Percentiles rank a stretch among this genome's conserved stretches.
Evolutionary conservation across 257 asterid species (phyloP).

Genomic region (Plantago elongata): DNA sequence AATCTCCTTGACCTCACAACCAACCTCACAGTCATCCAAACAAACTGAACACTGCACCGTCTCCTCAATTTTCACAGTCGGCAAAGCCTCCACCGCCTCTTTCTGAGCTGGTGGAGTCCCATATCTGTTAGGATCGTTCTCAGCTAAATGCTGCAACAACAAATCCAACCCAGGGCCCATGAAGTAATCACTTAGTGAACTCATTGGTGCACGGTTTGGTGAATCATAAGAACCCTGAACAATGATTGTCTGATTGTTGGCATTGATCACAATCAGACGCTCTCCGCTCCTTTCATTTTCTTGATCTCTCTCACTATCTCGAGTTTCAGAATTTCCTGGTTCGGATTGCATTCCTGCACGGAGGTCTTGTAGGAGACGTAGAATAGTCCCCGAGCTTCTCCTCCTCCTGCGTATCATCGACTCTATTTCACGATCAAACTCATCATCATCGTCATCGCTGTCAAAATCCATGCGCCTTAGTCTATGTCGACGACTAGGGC

Average conservation of each 20-base stretch:
- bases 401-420: constrained; percentile 49
- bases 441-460: constrained; percentile 22
- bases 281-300: constrained; percentile 33
- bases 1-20: constrained; percentile 63
- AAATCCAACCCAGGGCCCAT: constrained; percentile 71
- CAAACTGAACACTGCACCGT: constrained; percentile 61
- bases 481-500: constrained; percentile 40
- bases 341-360: constrained; percentile 49
- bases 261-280: constrained; percentile 62
- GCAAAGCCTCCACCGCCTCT: constrained; percentile 71
- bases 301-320: constrained; percentile 20
- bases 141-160: constrained; percentile 76
- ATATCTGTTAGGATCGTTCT: constrained; percentile 69
- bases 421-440: constrained; percentile 49
- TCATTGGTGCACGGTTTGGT: constrained; percentile 40
- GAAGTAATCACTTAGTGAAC: constrained; percentile 72
- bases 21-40: constrained; percentile 76
- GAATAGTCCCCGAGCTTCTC: constrained; percentile 61
- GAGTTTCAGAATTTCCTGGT: constrained; percentile 15
- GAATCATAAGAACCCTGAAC: constrained; percentile 46
- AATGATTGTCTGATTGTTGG: constrained; percentile 57
- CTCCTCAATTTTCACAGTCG: constrained; percentile 43
- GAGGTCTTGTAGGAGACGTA: constrained; percentile 69
- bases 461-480: constrained; percentile 42
- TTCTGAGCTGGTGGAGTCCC: constrained; percentile 83